Base-by-base conservation (phyloP, 768 basidiomycete genomes). In the Chalciporus piperatus region DNA sequence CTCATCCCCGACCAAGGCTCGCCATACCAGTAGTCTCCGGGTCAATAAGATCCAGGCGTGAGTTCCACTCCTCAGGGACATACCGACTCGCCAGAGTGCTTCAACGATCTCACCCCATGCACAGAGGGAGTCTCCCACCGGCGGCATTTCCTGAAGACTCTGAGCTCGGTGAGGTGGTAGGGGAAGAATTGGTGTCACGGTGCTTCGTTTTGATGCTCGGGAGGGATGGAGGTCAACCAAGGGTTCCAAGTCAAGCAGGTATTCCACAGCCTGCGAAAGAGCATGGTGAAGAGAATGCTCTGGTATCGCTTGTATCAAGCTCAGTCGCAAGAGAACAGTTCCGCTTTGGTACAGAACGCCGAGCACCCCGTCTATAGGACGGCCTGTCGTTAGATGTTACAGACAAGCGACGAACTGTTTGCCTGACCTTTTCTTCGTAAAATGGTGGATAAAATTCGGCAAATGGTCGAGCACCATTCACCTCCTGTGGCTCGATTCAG, bases 401-500 rank as follows among this genome's bases (percentile, higher is more conserved):
- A n/a, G 19, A 8, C 17, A 41, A 16, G 39, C 0, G 22, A 39
- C 0, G 3, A 50, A 23, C 20, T 12, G 5, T 10, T n/a, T 44
- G 20, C n/a, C 41, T 16, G 11, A 57, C 58, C 60, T 65, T 54
- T 56, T n/a, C 19, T 46, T 16, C 19, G 44, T 0, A 64, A 19
- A 16, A 64, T 54, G 16, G 47, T 50, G 4, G 50, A 56, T 25
- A 89, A 40, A 58, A 84, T 85, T 50, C 84, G 72, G 51, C 73
- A 76, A 12, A 87, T 63, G 10, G 72, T 70, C n/a, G 65, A 58
- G 32, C 78, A 75, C 87, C 87, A 89, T 63, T 83, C 80, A 1
- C 82, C 79, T 27, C 69, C 70, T 1, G 79, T 85, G 0, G 79
- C 73, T 0, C 67, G 62, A 55, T 82, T 81, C 32, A 88, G 41